Base-by-base conservation (phyloP, 2,329 filamentous ascomycete species). In the Magnaporthales sp. region DNA sequence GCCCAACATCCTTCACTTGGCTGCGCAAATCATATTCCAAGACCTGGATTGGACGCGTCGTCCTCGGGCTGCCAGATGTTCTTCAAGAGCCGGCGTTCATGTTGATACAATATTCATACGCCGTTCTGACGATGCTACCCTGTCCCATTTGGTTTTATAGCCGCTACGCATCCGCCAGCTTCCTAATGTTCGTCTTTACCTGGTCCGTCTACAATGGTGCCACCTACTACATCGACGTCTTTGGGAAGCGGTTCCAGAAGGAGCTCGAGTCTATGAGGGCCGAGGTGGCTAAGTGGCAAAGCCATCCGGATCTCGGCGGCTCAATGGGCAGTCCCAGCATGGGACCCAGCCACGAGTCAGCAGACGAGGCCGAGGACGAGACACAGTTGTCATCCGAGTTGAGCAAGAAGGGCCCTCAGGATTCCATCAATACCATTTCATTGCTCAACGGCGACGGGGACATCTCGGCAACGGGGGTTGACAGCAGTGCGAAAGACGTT, bases 161-260 rank as follows among this genome's bases (percentile, higher is more conserved):
- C 74, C 87, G 89, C 61, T 92, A 89, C 84, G 89, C 91, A 0
- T 95, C 91, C 56, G 87, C 89, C 2, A 71, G 76, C 0, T 99
- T 97, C 78, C 82, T 99, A 62, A 82, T 89, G 66, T 79, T 86
- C 2, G 88, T 99, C n/a, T 98, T 99, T 74, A 83, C 87, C 60
- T 97, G 93, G 93, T 96, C 92, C 72, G 90, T 97, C 67, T 96
- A 97, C 80, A 99, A 99, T 72, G 95, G 95, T 32, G 92, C 95
- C 22, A 98, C 93, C 0, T 99, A 91, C 77, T 99, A 99, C 78
- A 98, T 99, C 74, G 95, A 99, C 73, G 92, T 98, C 1, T 99
- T 98, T 75, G 95, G 96, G 66, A 96, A 91, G 73, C 88, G 93
- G 2, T 98, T 99, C 82, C 92, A 99, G 81, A 97, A 94, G 75